Evolutionary conservation across 164 flowering plant genomes (phyloP).

Genomic region (Vitis vinifera): ASM3070453v1 NC_081805.1:19792001-19792500

Average conservation of each 20-base stretch:
- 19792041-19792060: too few relatives aligned
- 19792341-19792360: constrained; percentile 5
- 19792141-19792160: background rate
- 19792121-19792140: background rate
- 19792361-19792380: constrained; percentile 9
- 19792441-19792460: constrained; percentile 3
- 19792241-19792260: background rate
- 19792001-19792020: too few relatives aligned
- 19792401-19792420: constrained; percentile 9
- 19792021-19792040: too few relatives aligned
- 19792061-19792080: too few relatives aligned
- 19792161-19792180: constrained; percentile 1
- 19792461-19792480: background rate
- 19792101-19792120: background rate
- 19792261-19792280: constrained; percentile 5
- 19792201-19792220: constrained; percentile 1
- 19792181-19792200: constrained; percentile 7
- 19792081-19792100: too few relatives aligned
- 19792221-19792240: background rate
- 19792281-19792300: background rate
- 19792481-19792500: background rate
- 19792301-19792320: constrained; percentile 9
- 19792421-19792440: constrained; percentile 7
- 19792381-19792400: constrained; percentile 6
- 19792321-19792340: constrained; percentile 12